Evolutionary conservation across 1,284 basidiomycete genomes (phyloP).

Genomic region (Rhodotorula mucilaginosa): DNA sequence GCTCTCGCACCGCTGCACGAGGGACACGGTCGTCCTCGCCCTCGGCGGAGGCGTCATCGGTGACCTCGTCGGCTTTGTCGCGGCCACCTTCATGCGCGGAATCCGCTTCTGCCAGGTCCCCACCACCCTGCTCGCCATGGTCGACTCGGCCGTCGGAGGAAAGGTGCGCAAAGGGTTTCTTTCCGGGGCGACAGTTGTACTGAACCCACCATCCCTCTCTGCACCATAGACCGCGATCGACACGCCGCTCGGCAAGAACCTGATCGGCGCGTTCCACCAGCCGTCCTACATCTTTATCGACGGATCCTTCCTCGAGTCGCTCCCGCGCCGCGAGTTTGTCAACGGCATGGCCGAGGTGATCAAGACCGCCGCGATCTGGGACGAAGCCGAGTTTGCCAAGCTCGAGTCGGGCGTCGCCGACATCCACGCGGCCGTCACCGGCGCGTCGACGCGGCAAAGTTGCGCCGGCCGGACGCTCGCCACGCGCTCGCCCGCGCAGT

Average conservation of each 20-base stretch:
- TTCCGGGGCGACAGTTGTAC: background rate
- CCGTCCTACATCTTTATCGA: constrained; percentile 97
- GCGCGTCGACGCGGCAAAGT: constrained; percentile 57
- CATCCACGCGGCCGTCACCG: constrained; percentile 75
- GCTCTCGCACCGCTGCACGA: constrained; percentile 79
- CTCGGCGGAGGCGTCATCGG: constrained; percentile 94
- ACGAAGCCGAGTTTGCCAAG: constrained; percentile 76
- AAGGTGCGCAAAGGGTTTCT: constrained; percentile 54
- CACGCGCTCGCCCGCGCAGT: constrained; percentile 65
- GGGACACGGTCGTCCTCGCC: constrained; percentile 90
- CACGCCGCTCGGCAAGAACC: constrained; percentile 93
- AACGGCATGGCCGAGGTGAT: constrained; percentile 99
- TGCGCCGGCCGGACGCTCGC: constrained; percentile 62
- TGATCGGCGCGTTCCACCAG: constrained; percentile 98
- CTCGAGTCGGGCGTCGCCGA: constrained; percentile 80
- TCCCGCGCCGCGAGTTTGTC: constrained; percentile 88
- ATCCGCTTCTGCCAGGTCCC: constrained; percentile 94
- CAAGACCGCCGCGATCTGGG: constrained; percentile 97
- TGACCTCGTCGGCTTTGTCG: constrained; percentile 92
- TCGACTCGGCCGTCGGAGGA: constrained; percentile 94
- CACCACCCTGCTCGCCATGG: constrained; percentile 95
- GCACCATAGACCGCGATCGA: constrained; percentile 78
- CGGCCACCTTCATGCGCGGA: constrained; percentile 94
- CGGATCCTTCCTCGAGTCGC: constrained; percentile 88
- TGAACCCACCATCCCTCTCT: background rate